Percentiles rank a stretch among this genome's conserved stretches.
Evolutionary conservation across 352 stramenopile genomes (phyloP).

Genomic region (Lagenidium sp.): DNA sequence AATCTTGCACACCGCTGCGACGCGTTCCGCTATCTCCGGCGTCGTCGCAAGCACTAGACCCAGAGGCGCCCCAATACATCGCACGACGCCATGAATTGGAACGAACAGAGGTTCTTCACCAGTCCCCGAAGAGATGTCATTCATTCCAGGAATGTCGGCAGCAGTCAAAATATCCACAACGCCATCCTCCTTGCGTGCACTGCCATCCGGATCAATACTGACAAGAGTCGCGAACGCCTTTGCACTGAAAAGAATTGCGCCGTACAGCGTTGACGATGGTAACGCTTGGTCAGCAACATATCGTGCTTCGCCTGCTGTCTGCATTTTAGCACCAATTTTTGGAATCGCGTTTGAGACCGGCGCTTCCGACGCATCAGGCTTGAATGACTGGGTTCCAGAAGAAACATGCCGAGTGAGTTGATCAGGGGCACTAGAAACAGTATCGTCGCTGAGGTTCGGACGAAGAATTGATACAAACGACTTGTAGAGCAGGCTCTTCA

Average conservation of each 20-base stretch:
- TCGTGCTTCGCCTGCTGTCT: slow-evolving; percentile 30
- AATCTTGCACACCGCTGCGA: slow-evolving; percentile 16
- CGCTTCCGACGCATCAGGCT: slow-evolving; percentile 9
- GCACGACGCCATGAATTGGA: slow-evolving; percentile 21
- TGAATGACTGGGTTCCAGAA: slow-evolving; percentile 19
- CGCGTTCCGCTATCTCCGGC: slow-evolving; percentile 18
- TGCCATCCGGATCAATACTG: slow-evolving; percentile 16
- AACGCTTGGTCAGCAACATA: slow-evolving; percentile 30
- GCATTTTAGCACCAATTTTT: slow-evolving; percentile 28
- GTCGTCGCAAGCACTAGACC: slow-evolving; percentile 29
- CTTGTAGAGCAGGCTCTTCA: slow-evolving; percentile 29
- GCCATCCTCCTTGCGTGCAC: slow-evolving; percentile 12
- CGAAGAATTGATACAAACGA: slow-evolving; percentile 7
- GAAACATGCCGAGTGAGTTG: slow-evolving; percentile 15
- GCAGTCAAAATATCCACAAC: slow-evolving; percentile 31
- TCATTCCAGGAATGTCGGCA: slow-evolving; percentile 19
- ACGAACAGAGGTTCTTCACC: slow-evolving; percentile 36
- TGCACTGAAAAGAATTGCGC: slow-evolving; percentile 21
- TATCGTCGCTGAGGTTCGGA: slow-evolving; percentile 3
- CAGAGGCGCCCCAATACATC: slow-evolving; percentile 27
- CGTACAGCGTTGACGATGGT: slow-evolving; percentile 15
- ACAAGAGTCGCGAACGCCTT: slow-evolving; percentile 10
- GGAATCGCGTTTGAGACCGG: slow-evolving; percentile 23
- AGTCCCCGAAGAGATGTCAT: slow-evolving; percentile 14
- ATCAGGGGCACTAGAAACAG: slow-evolving; percentile 8